phyloP scores from a whole-genome alignment of 768 basidiomycete genomes.

The Pleurotus platypus region DNA sequence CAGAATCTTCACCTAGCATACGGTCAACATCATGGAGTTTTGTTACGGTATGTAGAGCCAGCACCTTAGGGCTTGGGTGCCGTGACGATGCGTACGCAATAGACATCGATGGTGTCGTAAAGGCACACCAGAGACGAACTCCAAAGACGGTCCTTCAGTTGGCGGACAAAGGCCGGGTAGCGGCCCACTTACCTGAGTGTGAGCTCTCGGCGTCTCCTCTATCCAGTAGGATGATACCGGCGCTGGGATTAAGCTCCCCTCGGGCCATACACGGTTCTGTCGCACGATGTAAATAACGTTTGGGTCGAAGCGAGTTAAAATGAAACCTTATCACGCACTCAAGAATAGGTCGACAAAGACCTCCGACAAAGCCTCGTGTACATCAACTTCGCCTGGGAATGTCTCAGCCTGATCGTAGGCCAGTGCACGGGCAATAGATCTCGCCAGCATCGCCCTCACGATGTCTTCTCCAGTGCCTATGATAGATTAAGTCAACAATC shows the following conservation, averaged over 20 bases:
- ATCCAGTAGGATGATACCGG: slow-evolving; percentile 60
- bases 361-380: slow-evolving; percentile 48
- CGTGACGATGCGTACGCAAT: slow-evolving; percentile 62
- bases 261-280: slow-evolving; percentile 33
- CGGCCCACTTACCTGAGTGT: slow-evolving; percentile 8
- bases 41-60: not conserved
- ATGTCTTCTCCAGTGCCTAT: slow-evolving; percentile 75
- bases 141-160: not conserved
- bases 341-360: slow-evolving; percentile 47
- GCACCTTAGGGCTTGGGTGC: slow-evolving; percentile 57
- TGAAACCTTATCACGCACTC: slow-evolving; percentile 31
- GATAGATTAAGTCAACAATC: not conserved
- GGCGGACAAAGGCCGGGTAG: not conserved
- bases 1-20: slow-evolving; percentile 14
- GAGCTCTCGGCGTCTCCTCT: slow-evolving; percentile 32
- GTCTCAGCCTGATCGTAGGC: slow-evolving; percentile 18
- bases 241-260: slow-evolving; percentile 46
- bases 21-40: not conserved
- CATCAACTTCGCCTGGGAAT: slow-evolving; percentile 31
- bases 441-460: slow-evolving; percentile 51
- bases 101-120: slow-evolving; percentile 82
- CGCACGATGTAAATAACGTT: not conserved
- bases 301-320: not conserved
- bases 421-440: slow-evolving; percentile 43
- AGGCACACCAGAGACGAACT: slow-evolving; percentile 81